phyloP scores from a whole-genome alignment of 108 stramenopile species.

The Nannochloropsis oceanica region DNA sequence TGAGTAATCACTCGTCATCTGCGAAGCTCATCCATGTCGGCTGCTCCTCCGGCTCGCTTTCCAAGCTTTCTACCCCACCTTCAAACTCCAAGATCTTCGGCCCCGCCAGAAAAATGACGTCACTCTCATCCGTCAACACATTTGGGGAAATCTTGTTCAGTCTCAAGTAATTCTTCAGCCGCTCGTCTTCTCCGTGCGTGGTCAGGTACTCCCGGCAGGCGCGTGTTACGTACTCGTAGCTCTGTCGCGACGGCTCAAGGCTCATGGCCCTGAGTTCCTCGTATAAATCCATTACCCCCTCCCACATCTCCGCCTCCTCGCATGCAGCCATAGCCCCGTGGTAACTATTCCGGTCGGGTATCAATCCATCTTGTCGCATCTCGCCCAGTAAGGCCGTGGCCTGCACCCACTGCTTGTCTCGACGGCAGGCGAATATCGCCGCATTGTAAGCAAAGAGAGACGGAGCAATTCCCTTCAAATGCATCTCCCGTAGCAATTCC shows the following conservation, averaged over 20 bases:
- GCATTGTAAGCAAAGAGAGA: conserved; percentile 12
- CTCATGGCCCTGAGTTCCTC: background rate
- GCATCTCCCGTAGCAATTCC: conserved; percentile 16
- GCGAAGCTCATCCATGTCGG: background rate
- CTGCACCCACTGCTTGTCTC: conserved; percentile 25
- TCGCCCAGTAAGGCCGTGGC: conserved; percentile 7
- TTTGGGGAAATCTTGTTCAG: background rate
- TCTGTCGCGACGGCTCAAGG: background rate
- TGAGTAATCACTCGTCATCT: background rate
- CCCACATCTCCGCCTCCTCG: background rate
- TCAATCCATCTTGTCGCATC: background rate
- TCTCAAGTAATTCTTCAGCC: background rate
- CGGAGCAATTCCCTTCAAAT: conserved; percentile 3
- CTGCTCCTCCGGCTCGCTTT: background rate
- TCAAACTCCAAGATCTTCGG: background rate
- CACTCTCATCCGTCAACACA: background rate
- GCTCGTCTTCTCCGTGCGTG: background rate
- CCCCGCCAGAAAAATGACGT: background rate
- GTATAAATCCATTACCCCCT: background rate
- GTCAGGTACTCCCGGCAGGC: background rate
- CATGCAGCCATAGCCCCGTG: background rate
- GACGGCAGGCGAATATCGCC: conserved; percentile 8
- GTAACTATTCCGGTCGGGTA: background rate
- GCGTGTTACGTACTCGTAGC: background rate
- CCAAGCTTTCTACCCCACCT: background rate